Conservation (phyloP, 208 protist genomes). For the Leishmania mexicana region DNA sequence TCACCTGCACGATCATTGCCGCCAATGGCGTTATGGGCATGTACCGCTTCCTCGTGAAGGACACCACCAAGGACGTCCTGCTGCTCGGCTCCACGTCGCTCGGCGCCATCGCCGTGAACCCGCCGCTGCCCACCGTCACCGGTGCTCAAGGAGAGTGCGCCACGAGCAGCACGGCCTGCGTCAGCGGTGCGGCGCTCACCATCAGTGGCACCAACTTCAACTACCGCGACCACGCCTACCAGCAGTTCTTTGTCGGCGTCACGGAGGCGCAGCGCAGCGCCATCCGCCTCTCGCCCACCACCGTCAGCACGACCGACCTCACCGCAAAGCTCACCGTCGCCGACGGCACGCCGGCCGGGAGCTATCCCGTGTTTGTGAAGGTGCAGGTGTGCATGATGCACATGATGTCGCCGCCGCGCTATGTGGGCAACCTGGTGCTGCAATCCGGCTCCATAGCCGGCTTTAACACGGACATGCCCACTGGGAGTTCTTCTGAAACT, state of each 20-base stretch:
- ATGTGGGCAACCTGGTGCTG: constrained; percentile 30
- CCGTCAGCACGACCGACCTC: constrained; percentile 11
- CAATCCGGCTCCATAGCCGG: neutral
- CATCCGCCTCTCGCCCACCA: constrained; percentile 18
- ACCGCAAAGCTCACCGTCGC: constrained; percentile 21
- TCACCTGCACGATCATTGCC: constrained; percentile 33
- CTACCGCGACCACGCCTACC: constrained; percentile 20
- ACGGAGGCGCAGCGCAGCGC: constrained; percentile 19
- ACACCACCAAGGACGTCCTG: constrained; percentile 19
- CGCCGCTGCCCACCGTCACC: constrained; percentile 31
- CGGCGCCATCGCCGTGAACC: constrained; percentile 29
- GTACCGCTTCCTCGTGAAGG: constrained; percentile 37
- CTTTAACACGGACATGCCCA: constrained; percentile 1
- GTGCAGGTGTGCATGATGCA: constrained; percentile 32
- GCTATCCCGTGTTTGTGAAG: constrained; percentile 32
- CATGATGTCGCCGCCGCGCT: constrained; percentile 33
- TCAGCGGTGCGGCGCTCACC: constrained; percentile 23
- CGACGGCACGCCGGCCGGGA: constrained; percentile 3
- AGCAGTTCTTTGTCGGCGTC: constrained; percentile 34
- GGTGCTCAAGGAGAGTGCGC: constrained; percentile 34
- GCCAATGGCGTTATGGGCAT: constrained; percentile 36
- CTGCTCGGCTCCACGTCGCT: constrained; percentile 32
- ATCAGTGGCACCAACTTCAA: constrained; percentile 41
- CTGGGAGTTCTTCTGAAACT: neutral
- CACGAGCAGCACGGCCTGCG: constrained; percentile 30